Evolutionary conservation across 208 protist species (phyloP), one percentile per base, ranked within the genome.

Genomic region (Spongospora subterranea): DNA sequence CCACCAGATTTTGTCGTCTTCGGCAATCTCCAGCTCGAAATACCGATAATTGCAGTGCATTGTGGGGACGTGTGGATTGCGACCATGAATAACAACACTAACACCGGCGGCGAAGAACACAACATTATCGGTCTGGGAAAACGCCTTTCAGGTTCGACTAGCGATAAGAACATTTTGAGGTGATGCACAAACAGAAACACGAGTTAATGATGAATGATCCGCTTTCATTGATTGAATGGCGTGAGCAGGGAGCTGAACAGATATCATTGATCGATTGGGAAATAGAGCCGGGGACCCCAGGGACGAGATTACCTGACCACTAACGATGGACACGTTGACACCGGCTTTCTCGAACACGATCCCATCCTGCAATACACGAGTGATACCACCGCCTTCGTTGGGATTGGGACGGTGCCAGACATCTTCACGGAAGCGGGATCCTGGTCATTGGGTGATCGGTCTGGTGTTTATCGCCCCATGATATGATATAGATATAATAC

Each of bases 1-100:
- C 93, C 93, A 94, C 93, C 92, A 93, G 20, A 93, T 43, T 66
- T 88, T 92, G 54, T 89, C 90, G 29, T 93, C 91, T 45, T 60
- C 90, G 24, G 0, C 66, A 60, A 45, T 91, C 0, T 50, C 91
- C 0, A 91, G 32, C 90, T 93, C 93, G 46, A 94, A 94, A 92
- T 93, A 94, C 40, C 93, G 90, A 92, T 94, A 94, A 90, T 94
- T 94, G 90, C 93, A 94, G 92, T 94, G 93, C 91, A 93, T 94
- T 76, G 93, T 94, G 24, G 93, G 93, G 39, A 91, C 93, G 43
- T 90, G 77, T 54, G 93, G 93, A 89, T 94, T 94, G 29, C 90
- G 89, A 0, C 92, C 92, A 88, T 94, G 93, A 89, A 94, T 92
- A 32, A 94, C 93, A 91, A 32, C 20, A 65, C 89, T 53, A 39